A percentile compares a stretch with the other conserved stretches of the same genome.
Conservation (phyloP, 2,329 filamentous ascomycete species). For the Fusarium armeniacum region DNA sequence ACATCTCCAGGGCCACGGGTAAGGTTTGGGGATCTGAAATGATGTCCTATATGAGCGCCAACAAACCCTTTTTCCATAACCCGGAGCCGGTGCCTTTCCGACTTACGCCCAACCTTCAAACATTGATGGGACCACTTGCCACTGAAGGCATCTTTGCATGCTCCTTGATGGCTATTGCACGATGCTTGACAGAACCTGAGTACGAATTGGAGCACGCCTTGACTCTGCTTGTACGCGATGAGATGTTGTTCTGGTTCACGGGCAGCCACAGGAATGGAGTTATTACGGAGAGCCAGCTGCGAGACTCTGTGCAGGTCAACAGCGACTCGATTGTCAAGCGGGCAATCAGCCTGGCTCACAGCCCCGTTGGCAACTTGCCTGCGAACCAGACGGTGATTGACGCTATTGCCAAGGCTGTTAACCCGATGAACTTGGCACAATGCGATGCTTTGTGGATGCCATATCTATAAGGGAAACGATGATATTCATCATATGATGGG, state of each 20-base stretch:
- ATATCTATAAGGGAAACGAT: slow-evolving; percentile 74
- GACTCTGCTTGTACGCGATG: slow-evolving; percentile 94
- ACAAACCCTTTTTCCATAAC: slow-evolving; percentile 93
- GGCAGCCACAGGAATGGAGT: slow-evolving; percentile 73
- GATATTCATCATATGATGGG: slow-evolving; percentile 16
- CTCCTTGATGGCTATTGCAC: slow-evolving; percentile 94
- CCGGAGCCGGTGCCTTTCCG: slow-evolving; percentile 97
- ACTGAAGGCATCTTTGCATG: slow-evolving; percentile 97
- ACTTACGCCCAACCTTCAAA: slow-evolving; percentile 95
- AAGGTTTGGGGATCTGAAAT: slow-evolving; percentile 98
- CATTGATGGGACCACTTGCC: slow-evolving; percentile 93
- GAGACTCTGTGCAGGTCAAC: slow-evolving; percentile 86
- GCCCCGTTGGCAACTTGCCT: slow-evolving; percentile 83
- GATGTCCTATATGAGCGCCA: slow-evolving; percentile 87
- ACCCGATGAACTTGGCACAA: slow-evolving; percentile 88
- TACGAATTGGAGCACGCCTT: slow-evolving; percentile 95
- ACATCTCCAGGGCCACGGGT: slow-evolving; percentile 87
- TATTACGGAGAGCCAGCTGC: slow-evolving; percentile 73
- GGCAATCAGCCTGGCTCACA: slow-evolving; percentile 85
- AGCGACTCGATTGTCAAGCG: slow-evolving; percentile 93
- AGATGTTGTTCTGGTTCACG: slow-evolving; percentile 98
- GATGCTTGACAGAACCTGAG: slow-evolving; percentile 90
- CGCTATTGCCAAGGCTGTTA: slow-evolving; percentile 90
- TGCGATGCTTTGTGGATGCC: slow-evolving; percentile 98
- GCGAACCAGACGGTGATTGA: slow-evolving; percentile 98